Conservation (phyloP, 2,329 filamentous ascomycete genomes). For the Neophaeococcomyces mojaviensis region DNA sequence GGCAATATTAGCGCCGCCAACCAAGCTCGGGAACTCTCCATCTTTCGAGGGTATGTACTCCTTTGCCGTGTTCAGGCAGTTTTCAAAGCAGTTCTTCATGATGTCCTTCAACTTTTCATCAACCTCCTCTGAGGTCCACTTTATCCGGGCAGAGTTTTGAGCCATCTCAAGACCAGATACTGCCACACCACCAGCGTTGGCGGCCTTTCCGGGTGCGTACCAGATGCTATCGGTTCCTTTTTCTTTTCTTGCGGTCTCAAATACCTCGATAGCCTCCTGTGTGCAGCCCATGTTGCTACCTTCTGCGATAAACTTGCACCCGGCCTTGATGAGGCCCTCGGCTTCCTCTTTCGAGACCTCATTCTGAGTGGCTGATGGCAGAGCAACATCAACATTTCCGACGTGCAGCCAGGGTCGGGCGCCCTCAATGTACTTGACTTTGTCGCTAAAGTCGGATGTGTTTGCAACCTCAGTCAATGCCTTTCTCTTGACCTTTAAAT, state of each 20-base stretch:
- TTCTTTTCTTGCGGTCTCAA: constrained; percentile 69
- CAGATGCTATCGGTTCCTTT: constrained; percentile 68
- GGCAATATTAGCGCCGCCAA: constrained; percentile 93
- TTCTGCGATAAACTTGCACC: constrained; percentile 82
- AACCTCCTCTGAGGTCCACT: constrained; percentile 84
- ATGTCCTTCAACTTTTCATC: constrained; percentile 85
- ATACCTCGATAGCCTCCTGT: constrained; percentile 86
- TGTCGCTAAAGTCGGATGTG: constrained; percentile 47
- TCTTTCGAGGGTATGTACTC: constrained; percentile 73
- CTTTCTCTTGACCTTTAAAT: constrained; percentile 80
- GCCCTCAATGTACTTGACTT: constrained; percentile 80
- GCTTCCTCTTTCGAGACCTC: constrained; percentile 92
- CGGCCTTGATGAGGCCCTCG: constrained; percentile 66
- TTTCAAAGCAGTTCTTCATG: constrained; percentile 90
- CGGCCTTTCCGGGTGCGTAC: constrained; percentile 96
- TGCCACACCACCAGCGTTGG: constrained; percentile 94
- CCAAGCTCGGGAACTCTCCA: constrained; percentile 79
- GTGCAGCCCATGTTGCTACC: constrained; percentile 99
- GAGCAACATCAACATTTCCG: constrained; percentile 79
- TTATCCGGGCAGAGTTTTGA: constrained; percentile 83
- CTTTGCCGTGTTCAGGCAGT: constrained; percentile 81
- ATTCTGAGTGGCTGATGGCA: constrained; percentile 94
- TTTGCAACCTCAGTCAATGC: constrained; percentile 65
- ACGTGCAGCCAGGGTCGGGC: constrained; percentile 88
- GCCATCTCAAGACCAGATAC: constrained; percentile 98